Conservation (phyloP, 140 eudicot species). For the Stevia rebaudiana region DNA sequence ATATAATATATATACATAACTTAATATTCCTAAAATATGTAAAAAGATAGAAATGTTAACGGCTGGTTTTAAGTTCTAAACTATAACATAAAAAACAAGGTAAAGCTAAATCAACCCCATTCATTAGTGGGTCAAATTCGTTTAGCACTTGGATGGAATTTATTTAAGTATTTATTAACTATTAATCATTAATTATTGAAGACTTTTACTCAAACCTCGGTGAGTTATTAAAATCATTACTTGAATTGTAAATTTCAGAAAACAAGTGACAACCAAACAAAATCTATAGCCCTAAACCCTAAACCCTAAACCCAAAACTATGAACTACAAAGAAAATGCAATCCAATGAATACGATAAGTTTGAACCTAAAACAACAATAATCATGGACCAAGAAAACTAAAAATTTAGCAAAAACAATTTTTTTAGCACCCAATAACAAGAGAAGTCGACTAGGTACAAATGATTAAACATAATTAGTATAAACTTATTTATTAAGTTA, state of each 20-base stretch:
- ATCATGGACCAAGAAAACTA: neutral
- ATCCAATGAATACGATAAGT: neutral
- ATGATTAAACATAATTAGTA: neutral
- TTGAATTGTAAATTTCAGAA: neutral
- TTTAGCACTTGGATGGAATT: neutral
- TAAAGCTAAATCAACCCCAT: too few species aligned
- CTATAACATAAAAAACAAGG: too few species aligned
- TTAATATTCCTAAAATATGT: too few species aligned
- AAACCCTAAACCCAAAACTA: conserved; percentile 6
- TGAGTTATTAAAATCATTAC: neutral
- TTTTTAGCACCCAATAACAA: neutral
- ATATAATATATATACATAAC: too few species aligned
- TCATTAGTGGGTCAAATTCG: neutral
- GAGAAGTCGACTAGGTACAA: neutral
- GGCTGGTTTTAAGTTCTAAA: too few species aligned
- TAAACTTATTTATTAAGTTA: neutral
- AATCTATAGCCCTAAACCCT: neutral
- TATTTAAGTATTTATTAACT: neutral
- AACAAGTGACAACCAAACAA: neutral
- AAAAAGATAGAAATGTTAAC: too few species aligned
- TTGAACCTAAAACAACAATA: neutral
- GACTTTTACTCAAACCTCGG: neutral
- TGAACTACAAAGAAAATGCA: neutral
- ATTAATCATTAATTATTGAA: neutral
- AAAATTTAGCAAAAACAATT: neutral